These are phyloP conservation scores for Tolypocladium cylindrosporum DNA, from an alignment of 2,329 filamentous ascomycete genomes.

Conservation along the genomic window DNA sequence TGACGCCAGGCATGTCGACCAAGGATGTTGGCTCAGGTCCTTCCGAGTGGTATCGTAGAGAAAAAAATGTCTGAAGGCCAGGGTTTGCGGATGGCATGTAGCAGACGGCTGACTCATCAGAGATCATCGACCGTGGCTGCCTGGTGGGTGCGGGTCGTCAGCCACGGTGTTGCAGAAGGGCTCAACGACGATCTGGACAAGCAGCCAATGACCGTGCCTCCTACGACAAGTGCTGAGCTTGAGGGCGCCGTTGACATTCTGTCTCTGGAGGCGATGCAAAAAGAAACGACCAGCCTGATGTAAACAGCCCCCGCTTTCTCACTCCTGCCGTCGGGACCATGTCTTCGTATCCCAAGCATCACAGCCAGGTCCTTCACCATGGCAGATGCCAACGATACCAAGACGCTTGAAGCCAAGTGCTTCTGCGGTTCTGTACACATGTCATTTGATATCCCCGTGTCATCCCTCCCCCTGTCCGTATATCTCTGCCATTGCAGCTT, in stretches of 20 bases:
- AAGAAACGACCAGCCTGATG: neutral
- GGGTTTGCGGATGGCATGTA: no score
- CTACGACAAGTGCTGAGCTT: neutral
- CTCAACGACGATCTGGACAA: neutral
- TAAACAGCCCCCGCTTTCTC: neutral
- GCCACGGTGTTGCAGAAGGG: neutral
- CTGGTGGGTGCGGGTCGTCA: neutral
- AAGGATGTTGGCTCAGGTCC: neutral
- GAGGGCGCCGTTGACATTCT: neutral
- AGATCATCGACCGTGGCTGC: no score
- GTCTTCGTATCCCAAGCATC: neutral
- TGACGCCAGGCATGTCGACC: constrained; percentile 27
- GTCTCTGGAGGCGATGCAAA: neutral
- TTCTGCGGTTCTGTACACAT: constrained; percentile 33
- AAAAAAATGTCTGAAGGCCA: neutral
- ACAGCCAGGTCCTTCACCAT: constrained; percentile 4
- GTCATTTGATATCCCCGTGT: constrained; percentile 26
- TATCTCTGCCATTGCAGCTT: constrained; percentile 36
- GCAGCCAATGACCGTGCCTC: neutral
- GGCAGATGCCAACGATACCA: constrained; percentile 11
- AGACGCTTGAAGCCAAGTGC: constrained; percentile 33
- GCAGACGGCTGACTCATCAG: neutral
- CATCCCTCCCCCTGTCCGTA: constrained; percentile 27
- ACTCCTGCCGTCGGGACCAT: neutral
- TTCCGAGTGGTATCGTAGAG: neutral